Evolutionary conservation across 2,329 filamentous ascomycete genomes (phyloP), one percentile per base, ranked within the genome.

Genomic region (Colletotrichum aenigma): DNA sequence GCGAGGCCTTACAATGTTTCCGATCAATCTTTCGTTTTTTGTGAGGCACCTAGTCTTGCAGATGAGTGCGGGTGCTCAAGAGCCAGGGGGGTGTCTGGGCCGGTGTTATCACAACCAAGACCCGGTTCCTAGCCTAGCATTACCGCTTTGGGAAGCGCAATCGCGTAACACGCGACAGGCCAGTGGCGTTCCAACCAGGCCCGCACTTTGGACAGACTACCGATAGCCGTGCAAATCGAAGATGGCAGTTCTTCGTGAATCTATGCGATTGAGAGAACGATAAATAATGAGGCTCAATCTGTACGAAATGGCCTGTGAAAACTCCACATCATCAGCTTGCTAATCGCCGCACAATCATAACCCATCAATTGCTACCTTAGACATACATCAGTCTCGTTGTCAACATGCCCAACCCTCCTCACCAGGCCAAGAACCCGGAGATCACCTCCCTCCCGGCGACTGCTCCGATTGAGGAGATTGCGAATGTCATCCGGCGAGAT

Each of bases 1-100:
- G 43, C 43, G 43, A 18, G 43, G n/a, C 43, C 18, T n/a, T 10
- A 2, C 3, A 4, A 48, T 48, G 6, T 13, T 48, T 1, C 18
- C 18, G 2, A 48, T 48, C 43, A 21, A 1, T 21, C 0, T 0
- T 3, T 21, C 6, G n/a, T 0, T 13, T 48, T 48, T 48, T 5
- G n/a, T n/a, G 43, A 0, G 6, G 8, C 18, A 9, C 38, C 18
- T 21, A 1, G 43, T 48, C n/a, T 21, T 3, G 43, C 43, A 48
- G 43, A 21, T 48, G 2, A 48, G 43, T 48, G 43, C 18, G 18
- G 38, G 16, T 15, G 13, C 0, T 48, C 10, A 21, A 12, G 43
- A n/a, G n/a, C n/a, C 43, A 48, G 43, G 7, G 38, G 9, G 9
- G 18, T 48, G n/a, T 10, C 10, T 12, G 43, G n/a, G 43, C 1